Base-by-base conservation (phyloP, 306 rosid species). In the Lathyrus aphaca region DNA sequence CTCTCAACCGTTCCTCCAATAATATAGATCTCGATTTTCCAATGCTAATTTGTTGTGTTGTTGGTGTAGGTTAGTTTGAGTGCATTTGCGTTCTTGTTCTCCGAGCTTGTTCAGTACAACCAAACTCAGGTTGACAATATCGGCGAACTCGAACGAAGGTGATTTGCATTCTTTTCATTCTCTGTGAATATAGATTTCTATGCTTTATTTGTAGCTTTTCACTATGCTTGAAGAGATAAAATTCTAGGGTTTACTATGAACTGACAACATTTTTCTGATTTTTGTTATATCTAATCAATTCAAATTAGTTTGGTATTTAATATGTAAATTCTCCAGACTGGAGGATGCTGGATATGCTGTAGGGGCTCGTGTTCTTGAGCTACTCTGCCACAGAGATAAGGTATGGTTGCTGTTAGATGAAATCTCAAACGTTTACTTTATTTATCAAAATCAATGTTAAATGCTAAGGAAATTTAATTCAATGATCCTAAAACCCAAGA, bases 301-400 rank as follows among this genome's bases (percentile, higher is more conserved):
- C 10, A 7, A 25, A 45, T 44, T 49, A 21, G 42, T 29, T 54
- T 65, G 23, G 49, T 49, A 43, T 61, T 73, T 38, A 53, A 53
- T 51, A 13, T 63, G 69, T 71, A 54, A 80, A 80, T 74, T 66
- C 65, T 68, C 53, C 82, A 93, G 97, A 82, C 68, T 90, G 60
- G 98, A 94, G 80, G 98, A 94, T 83, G 98, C 98, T 54, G 97
- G 98, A 65, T 91, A 90, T 81, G 95, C 97, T 13, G 98, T 94
- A 39, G 98, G 98, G 15, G 98, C 98, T 55, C 87, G 98, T 65
- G 92, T 94, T 72, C 74, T 94, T 69, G 98, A 94, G 69, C 96
- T 94, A 10, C 97, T 90, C 83, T 94, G 98, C 86, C 97, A 94
- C 56, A 82, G 98, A 66, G 98, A 94, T 57, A 94, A 94, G 97